Percentiles rank a stretch among this genome's conserved stretches.
Conservation (phyloP, 257 asterid genomes). For the Sherardia arvensis region DNA sequence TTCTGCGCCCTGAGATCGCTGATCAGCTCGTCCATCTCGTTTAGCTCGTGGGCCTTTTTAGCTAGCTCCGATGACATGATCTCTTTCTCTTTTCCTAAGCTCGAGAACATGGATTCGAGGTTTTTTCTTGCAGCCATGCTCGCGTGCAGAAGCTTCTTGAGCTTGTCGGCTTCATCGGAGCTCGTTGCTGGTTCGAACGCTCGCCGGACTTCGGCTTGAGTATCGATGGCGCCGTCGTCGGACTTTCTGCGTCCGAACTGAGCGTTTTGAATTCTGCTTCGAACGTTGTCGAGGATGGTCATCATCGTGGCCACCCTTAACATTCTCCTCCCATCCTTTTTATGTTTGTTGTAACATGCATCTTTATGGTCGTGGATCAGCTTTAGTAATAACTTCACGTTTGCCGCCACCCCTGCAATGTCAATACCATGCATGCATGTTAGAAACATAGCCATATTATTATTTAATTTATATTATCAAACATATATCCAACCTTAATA, state of each 20-base stretch:
- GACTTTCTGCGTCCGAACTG: constrained; percentile 44
- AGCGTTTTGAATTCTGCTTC: constrained; percentile 49
- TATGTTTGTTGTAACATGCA: constrained; percentile 43
- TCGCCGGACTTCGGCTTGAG: constrained; percentile 2
- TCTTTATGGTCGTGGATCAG: constrained; percentile 69
- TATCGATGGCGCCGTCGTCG: too few relatives aligned
- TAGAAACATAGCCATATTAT: too few relatives aligned
- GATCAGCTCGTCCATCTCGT: constrained; percentile 48
- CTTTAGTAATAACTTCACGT: constrained; percentile 48
- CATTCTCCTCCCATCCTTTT: constrained; percentile 55
- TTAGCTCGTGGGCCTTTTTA: constrained; percentile 38
- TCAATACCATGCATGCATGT: background rate
- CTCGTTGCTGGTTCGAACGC: constrained; percentile 11
- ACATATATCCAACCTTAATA: too few relatives aligned
- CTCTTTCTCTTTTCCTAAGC: constrained; percentile 69
- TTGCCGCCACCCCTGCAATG: constrained; percentile 59
- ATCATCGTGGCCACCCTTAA: constrained; percentile 85
- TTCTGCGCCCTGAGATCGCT: constrained; percentile 43
- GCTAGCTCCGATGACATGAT: constrained; percentile 60
- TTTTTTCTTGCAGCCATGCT: constrained; percentile 50
- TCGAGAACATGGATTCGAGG: constrained; percentile 58
- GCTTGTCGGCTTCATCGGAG: constrained; percentile 39
- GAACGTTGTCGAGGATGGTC: constrained; percentile 59
- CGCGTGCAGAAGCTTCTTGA: constrained; percentile 39
- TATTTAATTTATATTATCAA: too few relatives aligned